phyloP scores from a whole-genome alignment of 164 flowering plant genomes.

The Magnolia changhungtana region DNA sequence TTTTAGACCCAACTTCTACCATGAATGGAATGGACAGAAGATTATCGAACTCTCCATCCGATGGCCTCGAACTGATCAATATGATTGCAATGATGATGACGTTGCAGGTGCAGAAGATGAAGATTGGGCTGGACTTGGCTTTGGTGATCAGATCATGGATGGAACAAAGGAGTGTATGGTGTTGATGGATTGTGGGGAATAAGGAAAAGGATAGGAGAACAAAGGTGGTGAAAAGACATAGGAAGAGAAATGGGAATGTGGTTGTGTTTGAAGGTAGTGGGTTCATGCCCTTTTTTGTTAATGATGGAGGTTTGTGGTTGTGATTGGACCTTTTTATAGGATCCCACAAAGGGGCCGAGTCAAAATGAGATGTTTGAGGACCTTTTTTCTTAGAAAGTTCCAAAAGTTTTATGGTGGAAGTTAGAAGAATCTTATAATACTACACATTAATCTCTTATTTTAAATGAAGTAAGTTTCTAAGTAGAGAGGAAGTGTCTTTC shows the following conservation, averaged over 20 bases:
- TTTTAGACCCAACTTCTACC: neutral
- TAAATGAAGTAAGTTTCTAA: neutral
- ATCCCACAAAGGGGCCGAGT: neutral
- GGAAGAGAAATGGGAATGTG: conserved; percentile 2
- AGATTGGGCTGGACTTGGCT: conserved; percentile 9
- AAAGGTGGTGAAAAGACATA: neutral
- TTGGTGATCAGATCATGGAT: conserved; percentile 1
- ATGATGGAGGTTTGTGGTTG: neutral
- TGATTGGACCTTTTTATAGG: neutral
- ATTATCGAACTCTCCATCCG: conserved; percentile 1
- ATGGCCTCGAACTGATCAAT: conserved; percentile 6
- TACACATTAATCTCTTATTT: no score
- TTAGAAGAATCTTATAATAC: no score
- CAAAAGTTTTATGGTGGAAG: neutral
- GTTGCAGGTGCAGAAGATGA: conserved; percentile 13
- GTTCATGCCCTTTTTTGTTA: conserved; percentile 1
- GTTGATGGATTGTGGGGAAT: conserved; percentile 1
- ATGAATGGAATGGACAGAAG: neutral
- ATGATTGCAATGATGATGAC: conserved; percentile 8
- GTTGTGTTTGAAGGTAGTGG: neutral
- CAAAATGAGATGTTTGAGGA: neutral
- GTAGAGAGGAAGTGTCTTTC: no score
- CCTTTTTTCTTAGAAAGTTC: neutral
- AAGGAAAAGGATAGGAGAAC: neutral
- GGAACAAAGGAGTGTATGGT: conserved; percentile 7